Base-by-base conservation (phyloP, 2,329 filamentous ascomycete species). In the Microsporum ferrugineum region DNA sequence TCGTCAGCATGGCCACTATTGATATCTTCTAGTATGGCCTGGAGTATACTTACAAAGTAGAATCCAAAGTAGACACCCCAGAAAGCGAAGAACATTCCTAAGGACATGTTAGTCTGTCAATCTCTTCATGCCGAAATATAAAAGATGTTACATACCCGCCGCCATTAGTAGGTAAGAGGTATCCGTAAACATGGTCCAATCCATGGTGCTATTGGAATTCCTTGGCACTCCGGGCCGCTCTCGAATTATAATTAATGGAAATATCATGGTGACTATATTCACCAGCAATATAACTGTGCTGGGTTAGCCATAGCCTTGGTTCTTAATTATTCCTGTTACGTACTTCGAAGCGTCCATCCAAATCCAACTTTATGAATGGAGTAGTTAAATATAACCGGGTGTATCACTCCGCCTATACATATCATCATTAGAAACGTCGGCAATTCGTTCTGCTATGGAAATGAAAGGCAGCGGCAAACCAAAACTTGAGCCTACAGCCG, bases 41-140 rank as follows among this genome's bases (percentile, higher is more conserved):
- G 38, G 27, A 29, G 27, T 7, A 47, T 10, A 60, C 61, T 59
- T 61, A 67, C 63, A 59, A 65, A 72, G 60, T 70, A 69, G 63
- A 70, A 71, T 27, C 67, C 69, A 62, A 71, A 70, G 60, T 70
- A 72, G 59, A 72, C 58, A 4, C 70, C 71, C 60, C 68, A 66
- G 62, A 72, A 72, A 8, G 66, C 62, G 56, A 72, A 66, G 66
- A 72, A 72, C 58, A 64, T 61, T 36, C 63, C 63, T 64, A 43
- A 43, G 5, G 6, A 27, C 31, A 53, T 34, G 49, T 53, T 33
- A 53, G 31, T 12, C 14, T 12, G 27, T 10, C 17, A 23, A 1
- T 4, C 17, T 8, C 3, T 1, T 6, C 10, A 31, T 53, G 49
- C 12, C n/a, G 5, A 53, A 33, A 1, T 29, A 31, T 53, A 3